Evolutionary conservation across 768 basidiomycete genomes (phyloP), one percentile per base, ranked within the genome.

Genomic region (Suillus fuscotomentosus): DNA sequence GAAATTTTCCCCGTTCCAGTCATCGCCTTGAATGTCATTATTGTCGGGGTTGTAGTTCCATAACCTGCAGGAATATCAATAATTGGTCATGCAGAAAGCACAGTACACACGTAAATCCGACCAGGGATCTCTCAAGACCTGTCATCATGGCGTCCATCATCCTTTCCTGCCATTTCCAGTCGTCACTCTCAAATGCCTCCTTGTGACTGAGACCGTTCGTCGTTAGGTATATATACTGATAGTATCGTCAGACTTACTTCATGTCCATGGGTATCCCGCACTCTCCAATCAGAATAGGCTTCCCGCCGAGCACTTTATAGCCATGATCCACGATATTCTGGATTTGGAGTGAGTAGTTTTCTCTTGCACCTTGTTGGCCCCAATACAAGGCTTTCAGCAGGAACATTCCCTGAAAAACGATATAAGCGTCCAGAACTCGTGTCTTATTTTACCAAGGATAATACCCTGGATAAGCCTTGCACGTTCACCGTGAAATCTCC

Each of bases 1-100:
- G 73, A 99, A 98, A 78, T 96, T 97, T 76, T 99, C 96, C 61
- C 92, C 94, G 70, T 96, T 97, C 96, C 96, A 97, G 73, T 88
- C 77, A 73, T 98, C 96, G 17, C 97, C 97, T 31, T 76, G 70
- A 20, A 75, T 69, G 73, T 98, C 95, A 45, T 84, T 82, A 76
- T 98, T 99, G 60, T 83, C 79, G 0, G 96, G 91, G 70, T 98
- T 97, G 75, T 97, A 98, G 65, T 92, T 94, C 97, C 97, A 98
- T 7, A 98, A 77, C 2, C 95, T 97, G 69, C 7, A 41, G 61
- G 60, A 24, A 24, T 41, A 9, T 20, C 45, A 34, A 47, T 47
- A 27, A 22, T 39, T 22, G 41, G 27, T 43, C 13, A n/a, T 2
- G 17, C 24, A 59, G 41, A 60, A 55, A 36, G 63, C 42, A 14